Percentiles rank a stretch among this genome's conserved stretches.
Conservation (phyloP, 768 basidiomycete genomes). For the Russula sp. region DNA sequence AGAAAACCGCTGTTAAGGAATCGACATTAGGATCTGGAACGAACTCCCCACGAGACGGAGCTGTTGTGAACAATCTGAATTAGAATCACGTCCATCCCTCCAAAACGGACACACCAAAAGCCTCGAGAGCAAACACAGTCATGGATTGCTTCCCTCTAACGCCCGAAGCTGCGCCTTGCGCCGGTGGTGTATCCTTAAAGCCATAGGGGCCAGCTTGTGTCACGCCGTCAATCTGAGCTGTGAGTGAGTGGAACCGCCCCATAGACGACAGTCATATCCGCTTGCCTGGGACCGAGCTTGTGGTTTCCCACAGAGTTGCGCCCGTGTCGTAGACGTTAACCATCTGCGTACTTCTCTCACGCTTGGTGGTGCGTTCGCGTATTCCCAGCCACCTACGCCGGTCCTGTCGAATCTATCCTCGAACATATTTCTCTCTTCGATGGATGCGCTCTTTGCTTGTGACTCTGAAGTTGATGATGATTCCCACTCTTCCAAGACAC, state of each 20-base stretch:
- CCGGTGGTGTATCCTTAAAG: constrained; percentile 48
- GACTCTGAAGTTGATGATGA: background rate
- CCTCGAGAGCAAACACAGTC: constrained; percentile 74
- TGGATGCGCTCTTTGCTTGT: background rate
- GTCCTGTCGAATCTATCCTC: constrained; percentile 22
- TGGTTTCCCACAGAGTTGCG: constrained; percentile 18
- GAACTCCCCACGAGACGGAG: constrained; percentile 46
- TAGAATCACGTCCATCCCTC: background rate
- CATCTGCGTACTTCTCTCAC: constrained; percentile 46
- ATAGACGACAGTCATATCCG: background rate
- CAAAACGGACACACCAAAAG: constrained; percentile 55
- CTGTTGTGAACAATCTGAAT: background rate
- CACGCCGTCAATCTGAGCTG: constrained; percentile 53
- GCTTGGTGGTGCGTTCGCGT: constrained; percentile 61
- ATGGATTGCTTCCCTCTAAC: constrained; percentile 58
- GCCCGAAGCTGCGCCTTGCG: constrained; percentile 31
- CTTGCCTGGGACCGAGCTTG: constrained; percentile 47
- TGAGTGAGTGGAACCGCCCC: background rate
- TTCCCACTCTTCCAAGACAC: constrained; percentile 55
- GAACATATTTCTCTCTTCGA: constrained; percentile 10
- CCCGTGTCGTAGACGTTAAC: constrained; percentile 34
- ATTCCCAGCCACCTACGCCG: constrained; percentile 70
- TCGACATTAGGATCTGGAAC: constrained; percentile 63
- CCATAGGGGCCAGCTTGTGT: constrained; percentile 72
- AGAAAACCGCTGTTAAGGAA: constrained; percentile 63